Base-by-base conservation (phyloP, 1,139 yeast genomes). In the Taiozyma sp. region DNA sequence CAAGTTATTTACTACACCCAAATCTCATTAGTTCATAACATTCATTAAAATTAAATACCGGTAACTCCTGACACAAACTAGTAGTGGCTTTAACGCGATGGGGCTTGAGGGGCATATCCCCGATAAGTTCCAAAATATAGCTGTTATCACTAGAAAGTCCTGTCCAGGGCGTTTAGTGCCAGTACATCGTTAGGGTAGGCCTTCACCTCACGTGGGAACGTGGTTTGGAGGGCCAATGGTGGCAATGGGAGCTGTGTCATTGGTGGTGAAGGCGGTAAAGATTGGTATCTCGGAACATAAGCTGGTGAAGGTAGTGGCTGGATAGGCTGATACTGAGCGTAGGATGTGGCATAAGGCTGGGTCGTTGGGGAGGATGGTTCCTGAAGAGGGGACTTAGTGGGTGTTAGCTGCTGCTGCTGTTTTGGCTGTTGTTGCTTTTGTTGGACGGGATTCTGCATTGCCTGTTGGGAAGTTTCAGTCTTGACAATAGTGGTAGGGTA, bases 401-500 rank as follows among this genome's bases (percentile, higher is more conserved):
- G 24, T 19, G 19, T 35, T 19, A 7, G 10, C 10, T 6, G 22
- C 11, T 16, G 30, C 11, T 28, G 11, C 11, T 9, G 30, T 28
- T 28, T 8, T 9, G 3, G 30, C 4, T 28, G 30, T 10, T 28
- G 30, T 5, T 28, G 22, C 13, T 16, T 9, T 19, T n/a, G 11
- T 7, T 35, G 22, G 6, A 35, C 40, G 16, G 10, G 13, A 5
- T 19, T n/a, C 30, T 32, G 40, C 37, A 37, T n/a, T 26, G 42
- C 21, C 37, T 11, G 22, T 35, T 21, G 47, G 9, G 16, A 44
- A 32, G 35, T 6, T n/a, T 32, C 35, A 6, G 19, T 13, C n/a
- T 32, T 32, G 35, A 14, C 10, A 45, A 24, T 11, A 47, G 64
- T 35, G n/a, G 43, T 49, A 8, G 79, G 78, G 52, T 75, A 75